Conservation (phyloP, 2,329 filamentous ascomycete species). For the Ampelomyces quisqualis region DNA sequence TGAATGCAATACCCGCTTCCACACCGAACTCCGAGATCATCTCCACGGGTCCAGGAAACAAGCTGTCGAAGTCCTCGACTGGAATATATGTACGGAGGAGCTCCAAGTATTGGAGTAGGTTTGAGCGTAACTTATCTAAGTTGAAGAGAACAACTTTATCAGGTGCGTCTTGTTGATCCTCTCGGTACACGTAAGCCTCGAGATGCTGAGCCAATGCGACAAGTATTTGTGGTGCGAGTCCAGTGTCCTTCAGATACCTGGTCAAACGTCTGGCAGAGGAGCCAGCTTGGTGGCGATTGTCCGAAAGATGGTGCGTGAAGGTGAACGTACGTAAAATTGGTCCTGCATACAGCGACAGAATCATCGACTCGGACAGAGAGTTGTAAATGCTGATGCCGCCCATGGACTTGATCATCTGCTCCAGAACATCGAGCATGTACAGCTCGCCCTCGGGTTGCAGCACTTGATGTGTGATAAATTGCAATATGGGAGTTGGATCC, state of each 20-base stretch:
- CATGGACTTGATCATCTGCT: slow-evolving; percentile 90
- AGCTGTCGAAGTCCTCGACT: slow-evolving; percentile 71
- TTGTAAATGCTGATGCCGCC: slow-evolving; percentile 84
- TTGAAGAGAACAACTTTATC: slow-evolving; percentile 87
- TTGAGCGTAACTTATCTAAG: slow-evolving; percentile 84
- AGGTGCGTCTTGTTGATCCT: slow-evolving; percentile 72
- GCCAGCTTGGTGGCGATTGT: slow-evolving; percentile 75
- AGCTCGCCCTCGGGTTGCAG: slow-evolving; percentile 72
- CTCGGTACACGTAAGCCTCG: slow-evolving; percentile 77
- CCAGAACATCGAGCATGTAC: slow-evolving; percentile 86
- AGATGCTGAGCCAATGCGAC: slow-evolving; percentile 88
- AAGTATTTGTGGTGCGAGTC: slow-evolving; percentile 78
- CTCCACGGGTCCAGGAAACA: slow-evolving; percentile 72
- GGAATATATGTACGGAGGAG: slow-evolving; percentile 78
- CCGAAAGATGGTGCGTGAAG: slow-evolving; percentile 71
- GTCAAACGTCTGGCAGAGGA: slow-evolving; percentile 78
- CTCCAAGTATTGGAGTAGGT: slow-evolving; percentile 85
- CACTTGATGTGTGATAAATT: slow-evolving; percentile 86
- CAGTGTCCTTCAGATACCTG: slow-evolving; percentile 73
- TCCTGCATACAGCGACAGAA: slow-evolving; percentile 85
- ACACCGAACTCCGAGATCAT: slow-evolving; percentile 79
- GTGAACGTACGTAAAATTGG: slow-evolving; percentile 77
- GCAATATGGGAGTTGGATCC: slow-evolving; percentile 79
- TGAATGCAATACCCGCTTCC: slow-evolving; percentile 78
- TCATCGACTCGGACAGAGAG: slow-evolving; percentile 85